Percentiles rank a stretch among this genome's conserved stretches.
phyloP scores from a whole-genome alignment of 2,329 filamentous ascomycete genomes.

The Cadophora gregata region DNA sequence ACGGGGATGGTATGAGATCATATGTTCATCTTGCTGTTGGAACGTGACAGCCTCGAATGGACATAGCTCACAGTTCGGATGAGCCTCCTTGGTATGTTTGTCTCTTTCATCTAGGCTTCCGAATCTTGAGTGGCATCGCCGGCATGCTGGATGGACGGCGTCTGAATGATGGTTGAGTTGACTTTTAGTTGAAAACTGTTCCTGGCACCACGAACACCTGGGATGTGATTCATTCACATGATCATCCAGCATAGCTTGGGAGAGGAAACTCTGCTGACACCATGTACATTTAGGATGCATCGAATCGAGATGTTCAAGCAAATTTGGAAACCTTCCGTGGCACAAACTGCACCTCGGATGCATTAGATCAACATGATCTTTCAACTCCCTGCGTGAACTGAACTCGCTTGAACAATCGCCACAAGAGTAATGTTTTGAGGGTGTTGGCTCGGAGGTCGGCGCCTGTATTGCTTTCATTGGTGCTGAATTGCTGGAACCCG shows the following conservation, averaged over 20 bases:
- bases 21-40: constrained; percentile 15
- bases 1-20: constrained; percentile 7
- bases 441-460: background rate
- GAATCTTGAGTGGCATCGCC: constrained; percentile 3
- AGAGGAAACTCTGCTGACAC: constrained; percentile 5
- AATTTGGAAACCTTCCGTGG: constrained; percentile 1
- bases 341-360: constrained; percentile 16
- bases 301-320: background rate
- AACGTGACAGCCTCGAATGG: constrained; percentile 14
- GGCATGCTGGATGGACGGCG: constrained; percentile 11
- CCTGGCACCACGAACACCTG: constrained; percentile 3
- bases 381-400: background rate
- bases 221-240: background rate
- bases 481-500: background rate
- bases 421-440: constrained; percentile 1
- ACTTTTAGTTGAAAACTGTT: background rate
- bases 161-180: constrained; percentile 4
- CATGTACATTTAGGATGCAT: constrained; percentile 9
- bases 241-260: background rate
- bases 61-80: constrained; percentile 15
- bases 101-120: background rate
- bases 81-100: constrained; percentile 1
- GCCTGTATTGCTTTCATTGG: constrained; percentile 6
- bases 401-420: constrained; percentile 5
- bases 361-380: background rate